Conservation (phyloP, 1,284 basidiomycete species). For the Blastosporella zonata region DNA sequence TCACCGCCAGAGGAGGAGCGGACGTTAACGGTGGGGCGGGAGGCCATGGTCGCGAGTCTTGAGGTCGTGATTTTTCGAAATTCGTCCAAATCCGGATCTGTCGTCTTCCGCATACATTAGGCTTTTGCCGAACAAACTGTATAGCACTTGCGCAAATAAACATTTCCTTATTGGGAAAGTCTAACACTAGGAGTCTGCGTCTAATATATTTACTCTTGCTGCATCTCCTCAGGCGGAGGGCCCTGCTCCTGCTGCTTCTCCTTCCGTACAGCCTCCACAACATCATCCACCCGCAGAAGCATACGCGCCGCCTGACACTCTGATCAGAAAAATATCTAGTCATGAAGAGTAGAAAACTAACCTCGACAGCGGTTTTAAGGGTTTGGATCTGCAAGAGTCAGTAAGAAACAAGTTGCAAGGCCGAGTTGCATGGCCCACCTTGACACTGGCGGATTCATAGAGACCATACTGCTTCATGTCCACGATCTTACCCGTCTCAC, state of each 20-base stretch:
- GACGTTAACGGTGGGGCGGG: constrained; percentile 86
- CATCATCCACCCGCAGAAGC: constrained; percentile 92
- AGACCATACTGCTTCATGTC: constrained; percentile 96
- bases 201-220: constrained; percentile 27
- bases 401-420: not conserved
- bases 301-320: constrained; percentile 74
- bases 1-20: constrained; percentile 73
- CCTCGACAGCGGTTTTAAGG: constrained; percentile 96
- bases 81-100: constrained; percentile 1
- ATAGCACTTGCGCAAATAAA: constrained; percentile 16
- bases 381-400: constrained; percentile 72
- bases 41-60: constrained; percentile 64
- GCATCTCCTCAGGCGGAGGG: constrained; percentile 55
- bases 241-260: constrained; percentile 54
- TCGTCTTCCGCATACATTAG: constrained; percentile 14
- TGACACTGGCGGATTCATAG: constrained; percentile 95
- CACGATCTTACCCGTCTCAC: constrained; percentile 91
- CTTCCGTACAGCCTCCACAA: constrained; percentile 82
- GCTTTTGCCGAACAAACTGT: constrained; percentile 27
- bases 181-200: not conserved
- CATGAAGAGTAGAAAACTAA: constrained; percentile 24
- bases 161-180: not conserved
- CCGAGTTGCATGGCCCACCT: constrained; percentile 42
- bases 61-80: constrained; percentile 30
- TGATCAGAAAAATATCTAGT: constrained; percentile 5